Percentiles rank a stretch among this genome's conserved stretches.
Evolutionary conservation across 164 flowering plant species (phyloP).

Genomic region (Saururus chinensis): DNA sequence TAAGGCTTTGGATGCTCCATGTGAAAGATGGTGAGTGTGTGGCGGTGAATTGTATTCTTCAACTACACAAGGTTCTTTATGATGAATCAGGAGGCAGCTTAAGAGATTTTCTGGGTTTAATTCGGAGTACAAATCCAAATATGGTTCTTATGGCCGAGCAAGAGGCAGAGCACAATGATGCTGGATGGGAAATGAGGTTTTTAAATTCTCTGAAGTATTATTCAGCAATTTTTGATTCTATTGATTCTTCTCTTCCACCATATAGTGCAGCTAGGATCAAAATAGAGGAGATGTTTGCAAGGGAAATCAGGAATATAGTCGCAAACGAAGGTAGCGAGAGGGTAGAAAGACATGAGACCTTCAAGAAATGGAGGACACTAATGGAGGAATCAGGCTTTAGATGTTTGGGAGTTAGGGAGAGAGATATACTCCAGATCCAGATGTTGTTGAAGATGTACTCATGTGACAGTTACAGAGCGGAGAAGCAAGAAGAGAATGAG

Average conservation of each 20-base stretch:
- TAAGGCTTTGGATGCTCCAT: constrained; percentile 98
- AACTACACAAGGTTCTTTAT: constrained; percentile 76
- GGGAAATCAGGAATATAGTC: constrained; percentile 70
- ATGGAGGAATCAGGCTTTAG: constrained; percentile 66
- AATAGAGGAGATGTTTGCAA: constrained; percentile 73
- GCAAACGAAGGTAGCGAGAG: constrained; percentile 84
- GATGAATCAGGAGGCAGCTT: constrained; percentile 50
- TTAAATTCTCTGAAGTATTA: constrained; percentile 64
- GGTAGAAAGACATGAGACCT: constrained; percentile 66
- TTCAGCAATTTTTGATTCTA: constrained; percentile 69
- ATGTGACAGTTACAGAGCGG: constrained; percentile 28
- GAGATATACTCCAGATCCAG: constrained; percentile 60
- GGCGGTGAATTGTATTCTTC: constrained; percentile 72
- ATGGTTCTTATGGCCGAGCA: constrained; percentile 71
- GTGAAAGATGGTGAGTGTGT: constrained; percentile 76
- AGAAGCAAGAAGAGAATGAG: constrained; percentile 37
- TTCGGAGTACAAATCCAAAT: constrained; percentile 64
- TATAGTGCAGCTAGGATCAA: constrained; percentile 56
- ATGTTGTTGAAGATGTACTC: constrained; percentile 82
- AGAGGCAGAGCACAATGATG: constrained; percentile 58
- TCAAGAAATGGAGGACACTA: constrained; percentile 49
- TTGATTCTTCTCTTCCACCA: constrained; percentile 41
- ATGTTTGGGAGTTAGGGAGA: constrained; percentile 33
- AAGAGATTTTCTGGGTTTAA: constrained; percentile 63
- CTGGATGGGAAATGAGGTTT: constrained; percentile 45